Percentiles rank a stretch among this genome's conserved stretches.
phyloP scores from a whole-genome alignment of 139 green algal species.

The Mesotaenium endlicherianum region DNA sequence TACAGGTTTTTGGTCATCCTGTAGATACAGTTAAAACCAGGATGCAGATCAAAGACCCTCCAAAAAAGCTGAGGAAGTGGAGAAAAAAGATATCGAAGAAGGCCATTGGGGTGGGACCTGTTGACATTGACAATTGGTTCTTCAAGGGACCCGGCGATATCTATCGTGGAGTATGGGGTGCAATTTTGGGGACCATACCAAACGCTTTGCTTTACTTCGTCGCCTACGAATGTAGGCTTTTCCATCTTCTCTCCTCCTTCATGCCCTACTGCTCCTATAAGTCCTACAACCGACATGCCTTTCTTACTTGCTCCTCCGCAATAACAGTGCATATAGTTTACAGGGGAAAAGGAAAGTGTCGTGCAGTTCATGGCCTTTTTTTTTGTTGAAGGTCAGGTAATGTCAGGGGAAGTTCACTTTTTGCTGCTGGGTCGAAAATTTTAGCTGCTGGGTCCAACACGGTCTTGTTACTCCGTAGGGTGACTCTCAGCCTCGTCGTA shows the following conservation, averaged over 20 bases:
- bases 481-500: too few relatives aligned
- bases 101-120: constrained; percentile 23
- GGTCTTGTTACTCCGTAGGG: too few relatives aligned
- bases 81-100: constrained; percentile 55
- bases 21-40: constrained; percentile 70
- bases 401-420: too few relatives aligned
- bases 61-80: constrained; percentile 55
- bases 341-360: not conserved
- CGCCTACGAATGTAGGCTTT: constrained; percentile 56
- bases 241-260: not conserved
- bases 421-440: too few relatives aligned
- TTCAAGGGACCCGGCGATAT: constrained; percentile 60
- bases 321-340: too few relatives aligned
- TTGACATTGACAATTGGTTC: constrained; percentile 51
- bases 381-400: too few relatives aligned
- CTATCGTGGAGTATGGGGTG: constrained; percentile 62
- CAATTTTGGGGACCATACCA: constrained; percentile 63
- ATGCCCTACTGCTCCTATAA: not conserved
- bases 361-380: too few relatives aligned
- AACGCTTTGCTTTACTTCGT: constrained; percentile 68
- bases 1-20: constrained; percentile 54
- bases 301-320: too few relatives aligned
- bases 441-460: too few relatives aligned
- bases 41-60: constrained; percentile 59
- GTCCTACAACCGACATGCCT: too few relatives aligned